A percentile compares a stretch with the other conserved stretches of the same genome.
phyloP scores from a whole-genome alignment of 2,329 filamentous ascomycete genomes.

The Chaetomium olivaceum region DNA sequence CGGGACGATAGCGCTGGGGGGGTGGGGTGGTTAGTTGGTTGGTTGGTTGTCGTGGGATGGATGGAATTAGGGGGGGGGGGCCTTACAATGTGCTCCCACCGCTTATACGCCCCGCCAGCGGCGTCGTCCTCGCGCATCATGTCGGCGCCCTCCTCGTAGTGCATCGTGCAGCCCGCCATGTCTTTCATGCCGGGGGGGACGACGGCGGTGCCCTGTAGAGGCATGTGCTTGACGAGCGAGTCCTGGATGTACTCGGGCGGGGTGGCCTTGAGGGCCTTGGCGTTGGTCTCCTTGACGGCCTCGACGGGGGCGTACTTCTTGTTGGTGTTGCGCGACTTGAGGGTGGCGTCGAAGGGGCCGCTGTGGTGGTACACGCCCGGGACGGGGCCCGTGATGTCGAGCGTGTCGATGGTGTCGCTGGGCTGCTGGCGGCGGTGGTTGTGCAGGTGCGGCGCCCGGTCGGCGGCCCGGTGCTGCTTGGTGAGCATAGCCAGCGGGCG shows the following conservation, averaged over 20 bases:
- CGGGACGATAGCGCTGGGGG: constrained; percentile 65
- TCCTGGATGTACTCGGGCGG: constrained; percentile 76
- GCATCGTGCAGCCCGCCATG: constrained; percentile 66
- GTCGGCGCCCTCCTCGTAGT: constrained; percentile 84
- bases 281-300: constrained; percentile 71
- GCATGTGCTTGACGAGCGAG: constrained; percentile 69
- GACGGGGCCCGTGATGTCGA: constrained; percentile 62
- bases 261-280: constrained; percentile 77
- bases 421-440: constrained; percentile 66
- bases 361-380: constrained; percentile 78
- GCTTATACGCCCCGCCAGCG: constrained; percentile 72
- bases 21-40: constrained; percentile 17
- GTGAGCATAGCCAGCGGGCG: constrained; percentile 67
- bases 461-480: constrained; percentile 63
- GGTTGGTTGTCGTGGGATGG: no score
- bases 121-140: constrained; percentile 74
- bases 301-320: constrained; percentile 68
- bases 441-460: constrained; percentile 65
- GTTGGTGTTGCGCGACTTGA: constrained; percentile 70
- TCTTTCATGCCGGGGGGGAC: constrained; percentile 75
- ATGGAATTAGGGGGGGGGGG: background rate
- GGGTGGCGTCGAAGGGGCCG: constrained; percentile 84
- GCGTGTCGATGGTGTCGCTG: constrained; percentile 76
- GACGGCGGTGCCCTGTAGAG: constrained; percentile 75
- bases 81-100: constrained; percentile 71